Evolutionary conservation across 202 grass and related monocot species (phyloP), one percentile per base, ranked within the genome.

Genomic region (Cymbopogon flexuosus): DNA sequence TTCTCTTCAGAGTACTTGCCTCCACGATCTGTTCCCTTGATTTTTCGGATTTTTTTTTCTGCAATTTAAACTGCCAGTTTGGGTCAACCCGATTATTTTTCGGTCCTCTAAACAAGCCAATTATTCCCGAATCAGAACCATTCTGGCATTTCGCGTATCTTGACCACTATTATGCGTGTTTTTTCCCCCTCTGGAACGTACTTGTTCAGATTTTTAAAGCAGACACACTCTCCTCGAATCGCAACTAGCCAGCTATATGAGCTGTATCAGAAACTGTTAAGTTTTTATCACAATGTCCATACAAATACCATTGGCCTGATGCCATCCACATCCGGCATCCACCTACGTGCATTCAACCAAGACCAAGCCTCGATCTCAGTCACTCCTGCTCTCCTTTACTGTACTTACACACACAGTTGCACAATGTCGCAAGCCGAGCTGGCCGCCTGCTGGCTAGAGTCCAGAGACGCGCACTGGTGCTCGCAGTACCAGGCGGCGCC

Each of bases 341-440:
- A 30, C 68, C 13, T 70, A 70, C 67, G 67, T 46, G 15, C 78
- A 36, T 62, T 60, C 60, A 42, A 31, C 47, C 65, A 81, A 84
- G 30, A 57, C 19, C 68, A 62, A 47, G 23, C 8, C 81, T 62
- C 29, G 18, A 47, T 29, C 39, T 29, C 39, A 30, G 19, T 77
- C 46, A 36, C 42, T 70, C 47, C 12, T 70, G 39, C 76, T 21
- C 57, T 58, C 10, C 0, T n/a, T 7, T 8, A 8, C 18, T 66
- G 29, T 2, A 6, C 42, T 45, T 62, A 16, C 54, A 66, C 27
- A 51, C 16, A n/a, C 69, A 31, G 6, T 23, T 10, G 75, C 41
- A n/a, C n/a, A 11, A 91, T 93, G 88, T 83, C 73, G 70, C 86
- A 84, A 62, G 43, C 61, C 46, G 83, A 74, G 15, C 46, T 86